Base-by-base conservation (phyloP, 768 basidiomycete genomes). In the Pisolithus marmoratus region DNA sequence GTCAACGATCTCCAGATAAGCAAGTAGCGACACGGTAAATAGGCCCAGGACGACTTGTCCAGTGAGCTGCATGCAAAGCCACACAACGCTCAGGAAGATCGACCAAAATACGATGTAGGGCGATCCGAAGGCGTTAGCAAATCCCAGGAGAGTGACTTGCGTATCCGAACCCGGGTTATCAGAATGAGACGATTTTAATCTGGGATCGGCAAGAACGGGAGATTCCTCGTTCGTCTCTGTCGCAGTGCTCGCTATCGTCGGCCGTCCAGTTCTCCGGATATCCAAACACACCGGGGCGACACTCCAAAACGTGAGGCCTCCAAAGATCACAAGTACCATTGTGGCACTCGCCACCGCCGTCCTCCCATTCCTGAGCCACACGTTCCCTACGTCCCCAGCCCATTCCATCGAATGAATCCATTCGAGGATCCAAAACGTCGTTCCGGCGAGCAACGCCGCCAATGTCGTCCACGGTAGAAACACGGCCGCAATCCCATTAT, bases 71-170 rank as follows among this genome's bases (percentile, higher is more conserved):
- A 79, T 83, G 19, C 83, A 75, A 7, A 67, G 23, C 66, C 66
- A 67, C 9, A 87, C 72, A 12, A 85, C 49, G 4, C 74, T 73
- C 38, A 95, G 78, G 44, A 76, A 69, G 22, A 87, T 75, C 7
- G 79, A 74, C 80, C 87, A 87, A 62, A 96, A 90, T 36, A 95
- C 70, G 50, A 94, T 72, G 66, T 93, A 96, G 2, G 90, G 82
- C 15, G 93, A 84, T 15, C 93, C 95, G 60, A 84, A 94, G 0
- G 90, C 84, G 64, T 97, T 96, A 0, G 90, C 89, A 61, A 85
- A 95, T 0, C 94, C 94, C 1, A 92, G 68, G 2, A 97, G 79
- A 19, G 73, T 76, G 36, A 83, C 75, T 45, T 81, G 76, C 15
- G 60, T 66, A 63, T 63, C 74, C 46, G 52, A 37, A 23, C 58